Conservation (phyloP, 495 filamentous ascomycete species). For the Hyaloscypha variabilis region DNA sequence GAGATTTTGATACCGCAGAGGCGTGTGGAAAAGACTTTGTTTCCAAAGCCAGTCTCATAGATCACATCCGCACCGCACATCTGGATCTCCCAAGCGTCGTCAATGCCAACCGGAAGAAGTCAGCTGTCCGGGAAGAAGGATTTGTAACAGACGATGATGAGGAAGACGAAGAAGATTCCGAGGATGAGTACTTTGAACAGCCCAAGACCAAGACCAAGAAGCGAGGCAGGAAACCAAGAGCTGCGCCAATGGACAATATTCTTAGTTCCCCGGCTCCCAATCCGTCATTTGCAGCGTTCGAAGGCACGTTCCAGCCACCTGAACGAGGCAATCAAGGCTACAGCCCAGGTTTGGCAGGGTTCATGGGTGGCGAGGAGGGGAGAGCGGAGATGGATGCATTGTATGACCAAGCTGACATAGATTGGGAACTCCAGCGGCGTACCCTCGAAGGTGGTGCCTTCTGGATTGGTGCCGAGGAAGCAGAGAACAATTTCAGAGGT, state of each 20-base stretch:
- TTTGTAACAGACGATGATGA: conserved; percentile 15
- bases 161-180: conserved; percentile 5
- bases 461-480: conserved; percentile 42
- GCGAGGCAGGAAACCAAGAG: conserved; percentile 11
- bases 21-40: conserved; percentile 72
- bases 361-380: background rate
- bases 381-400: background rate
- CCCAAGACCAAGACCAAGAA: conserved; percentile 23
- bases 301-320: background rate
- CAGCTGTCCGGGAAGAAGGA: conserved; percentile 35
- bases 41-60: conserved; percentile 74
- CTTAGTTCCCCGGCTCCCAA: conserved; percentile 50
- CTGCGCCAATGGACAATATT: conserved; percentile 42
- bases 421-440: conserved; percentile 25
- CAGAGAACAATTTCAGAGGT: conserved; percentile 6
- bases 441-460: conserved; percentile 40
- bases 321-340: background rate
- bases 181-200: conserved; percentile 4
- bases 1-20: conserved; percentile 62
- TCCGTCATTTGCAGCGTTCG: background rate
- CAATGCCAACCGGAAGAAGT: conserved; percentile 39
- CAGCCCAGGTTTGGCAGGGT: background rate
- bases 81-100: conserved; percentile 52
- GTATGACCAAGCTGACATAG: conserved; percentile 24
- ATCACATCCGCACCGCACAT: conserved; percentile 79